A percentile compares a stretch with the other conserved stretches of the same genome.
phyloP scores from a whole-genome alignment of 352 stramenopile genomes.

The Pythium phragmitis region DNA sequence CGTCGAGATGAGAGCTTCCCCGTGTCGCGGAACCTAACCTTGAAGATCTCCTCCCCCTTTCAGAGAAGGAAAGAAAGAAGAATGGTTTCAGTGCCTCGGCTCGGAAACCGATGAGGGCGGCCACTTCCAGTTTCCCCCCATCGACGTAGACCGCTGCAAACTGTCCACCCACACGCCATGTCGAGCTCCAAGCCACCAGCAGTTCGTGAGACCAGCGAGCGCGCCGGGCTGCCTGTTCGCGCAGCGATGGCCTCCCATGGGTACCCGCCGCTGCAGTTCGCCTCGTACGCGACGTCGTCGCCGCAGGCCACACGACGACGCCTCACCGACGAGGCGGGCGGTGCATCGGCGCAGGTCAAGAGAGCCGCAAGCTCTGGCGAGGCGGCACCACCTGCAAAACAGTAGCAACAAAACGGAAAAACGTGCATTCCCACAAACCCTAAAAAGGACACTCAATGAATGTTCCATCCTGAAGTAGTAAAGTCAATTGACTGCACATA shows the following conservation, averaged over 20 bases:
- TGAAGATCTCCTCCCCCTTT: too few relatives aligned
- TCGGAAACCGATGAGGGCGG: not conserved
- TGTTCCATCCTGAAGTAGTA: too few relatives aligned
- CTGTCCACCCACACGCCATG: not conserved
- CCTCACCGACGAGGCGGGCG: not conserved
- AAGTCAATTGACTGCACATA: too few relatives aligned
- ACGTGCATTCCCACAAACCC: too few relatives aligned
- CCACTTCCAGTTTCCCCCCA: not conserved
- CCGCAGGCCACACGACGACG: not conserved
- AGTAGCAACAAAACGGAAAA: not conserved
- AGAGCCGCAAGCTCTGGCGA: not conserved
- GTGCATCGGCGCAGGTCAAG: not conserved
- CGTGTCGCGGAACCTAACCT: too few relatives aligned
- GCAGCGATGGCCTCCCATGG: not conserved
- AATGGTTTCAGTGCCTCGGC: too few relatives aligned
- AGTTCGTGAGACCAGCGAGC: not conserved
- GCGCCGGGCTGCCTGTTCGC: not conserved
- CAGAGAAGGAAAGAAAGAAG: too few relatives aligned
- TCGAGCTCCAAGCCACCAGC: not conserved
- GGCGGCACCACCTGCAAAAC: not conserved
- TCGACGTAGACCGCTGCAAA: not conserved
- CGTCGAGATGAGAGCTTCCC: not conserved
- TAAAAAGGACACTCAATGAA: too few relatives aligned
- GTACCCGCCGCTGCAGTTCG: not conserved
- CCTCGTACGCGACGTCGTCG: conserved; percentile 1